Base-by-base conservation (phyloP, 164 flowering plant species). In the Santalum album region DNA sequence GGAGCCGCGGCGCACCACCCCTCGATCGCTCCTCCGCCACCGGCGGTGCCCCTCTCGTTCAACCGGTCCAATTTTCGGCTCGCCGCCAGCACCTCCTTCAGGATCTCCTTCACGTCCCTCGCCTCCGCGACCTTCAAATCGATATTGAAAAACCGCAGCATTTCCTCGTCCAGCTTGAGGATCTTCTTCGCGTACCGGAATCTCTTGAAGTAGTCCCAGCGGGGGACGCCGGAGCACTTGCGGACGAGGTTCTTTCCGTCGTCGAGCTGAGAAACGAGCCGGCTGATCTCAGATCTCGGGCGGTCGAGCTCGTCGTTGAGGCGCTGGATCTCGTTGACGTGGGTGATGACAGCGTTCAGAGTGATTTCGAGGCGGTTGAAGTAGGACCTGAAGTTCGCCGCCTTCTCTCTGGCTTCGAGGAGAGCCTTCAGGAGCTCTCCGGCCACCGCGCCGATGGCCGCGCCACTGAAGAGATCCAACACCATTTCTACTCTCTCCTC, bases 161-260 rank as follows among this genome's bases (percentile, higher is more conserved):
- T 7, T 4, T 7, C 7, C 45, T 42, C 21, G 1, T 42, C 45
- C 45, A 42, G 11, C 11, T 42, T 42, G 7, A 42, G 45, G 45
- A 42, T 42, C 45, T 42, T 42, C 45, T 42, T 42, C 21, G 45
- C 17, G 45, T 42, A 42, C 9, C 45, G 45, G 45, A 17, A 42
- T 21, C 11, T n/a, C 21, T 21, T 5, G 45, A 6, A 42, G 21
- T 5, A 1, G 20, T 42, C 45, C 45, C 45, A 42, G 21, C 45
- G 1, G 21, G 5, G 45, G 21, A 42, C 45, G 7, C 3, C 12
- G 21, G 45, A n/a, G 45, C 45, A 42, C 45, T 42, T 18, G 45
- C 21, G 21, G 21, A 42, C 45, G 21, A 42, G 20, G 6, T 7
- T 21, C 45, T 42, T 42, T 7, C 45, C 45, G 20, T 42, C 45